Evolutionary conservation across 306 rosid species (phyloP), one percentile per base, ranked within the genome.

Genomic region (Acacia acuminata): DNA sequence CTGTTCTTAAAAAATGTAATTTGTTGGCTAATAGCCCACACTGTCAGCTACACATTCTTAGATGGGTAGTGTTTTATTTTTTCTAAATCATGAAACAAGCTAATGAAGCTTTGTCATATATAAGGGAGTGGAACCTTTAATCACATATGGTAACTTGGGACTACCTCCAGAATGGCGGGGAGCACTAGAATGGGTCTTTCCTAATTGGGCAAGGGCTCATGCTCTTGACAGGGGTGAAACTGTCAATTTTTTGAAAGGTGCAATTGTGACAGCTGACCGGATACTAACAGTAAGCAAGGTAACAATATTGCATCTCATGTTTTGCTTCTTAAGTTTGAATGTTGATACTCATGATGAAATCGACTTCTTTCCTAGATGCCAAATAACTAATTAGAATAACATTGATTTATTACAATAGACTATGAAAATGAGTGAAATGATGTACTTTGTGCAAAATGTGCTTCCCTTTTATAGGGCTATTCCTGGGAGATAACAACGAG

Each of bases 221-320:
- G 98, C 98, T 86, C 96, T 94, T 73, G 98, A 94, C 90, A 84
- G 76, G 12, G 98, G 98, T 17, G 93, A 91, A 90, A 92, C 98
- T 73, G 97, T 94, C 83, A 94, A 92, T 85, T 88, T 92, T 85
- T 82, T 94, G 10, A 94, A 94, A 91, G 97, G 98, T 75, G 96
- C 98, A 70, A 75, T 92, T 80, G 98, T 94, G 84, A 92, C 98
- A 55, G 85, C 91, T 66, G 98, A 94, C 71, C 92, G 98, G 81
- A 86, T 94, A 85, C 85, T 94, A 68, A 91, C 98, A 77, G 98
- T 94, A 20, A 94, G 98, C 91, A 72, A 92, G 98, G 98, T 94
- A 24, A 45, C 12, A 79, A 71, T 74, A 42, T 81, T 83, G 56
- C 60, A 77, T 38, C 55, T 73, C 40, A 68, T 79, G 71, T 67